Evolutionary conservation across 1,284 basidiomycete genomes (phyloP).

Genomic region (Moniliophthora roreri): DNA sequence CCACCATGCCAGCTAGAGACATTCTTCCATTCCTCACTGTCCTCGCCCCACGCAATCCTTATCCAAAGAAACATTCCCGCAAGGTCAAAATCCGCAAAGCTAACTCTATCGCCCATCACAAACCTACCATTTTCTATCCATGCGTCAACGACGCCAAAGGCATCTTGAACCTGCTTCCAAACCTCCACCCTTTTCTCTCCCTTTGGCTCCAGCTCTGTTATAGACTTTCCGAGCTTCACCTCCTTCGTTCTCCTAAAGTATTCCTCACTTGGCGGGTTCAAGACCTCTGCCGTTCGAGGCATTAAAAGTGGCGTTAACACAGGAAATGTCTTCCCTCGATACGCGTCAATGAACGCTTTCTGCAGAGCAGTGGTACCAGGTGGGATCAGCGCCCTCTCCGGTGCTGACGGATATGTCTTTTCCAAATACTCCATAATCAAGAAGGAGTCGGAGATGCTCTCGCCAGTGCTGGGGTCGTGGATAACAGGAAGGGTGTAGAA

Average conservation of each 20-base stretch:
- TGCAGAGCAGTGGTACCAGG: neutral
- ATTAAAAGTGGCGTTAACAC: slow-evolving; percentile 3
- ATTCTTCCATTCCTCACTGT: slow-evolving; percentile 14
- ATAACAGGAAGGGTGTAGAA: neutral
- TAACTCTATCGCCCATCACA: slow-evolving; percentile 28
- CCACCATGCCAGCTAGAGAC: slow-evolving; percentile 11
- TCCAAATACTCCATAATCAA: slow-evolving; percentile 31
- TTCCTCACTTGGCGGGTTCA: slow-evolving; percentile 27
- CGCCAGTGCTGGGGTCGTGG: neutral
- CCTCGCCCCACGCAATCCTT: slow-evolving; percentile 18
- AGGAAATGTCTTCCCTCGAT: neutral
- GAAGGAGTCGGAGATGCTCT: neutral
- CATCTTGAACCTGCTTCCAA: slow-evolving; percentile 25
- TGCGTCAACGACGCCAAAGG: slow-evolving; percentile 22
- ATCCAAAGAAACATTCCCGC: slow-evolving; percentile 28
- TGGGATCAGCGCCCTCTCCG: slow-evolving; percentile 29
- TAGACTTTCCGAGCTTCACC: slow-evolving; percentile 21
- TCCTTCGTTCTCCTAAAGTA: slow-evolving; percentile 31
- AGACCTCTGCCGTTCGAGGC: neutral
- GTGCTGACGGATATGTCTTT: slow-evolving; percentile 27
- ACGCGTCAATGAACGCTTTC: neutral
- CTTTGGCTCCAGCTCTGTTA: slow-evolving; percentile 30
- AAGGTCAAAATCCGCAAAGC: slow-evolving; percentile 32
- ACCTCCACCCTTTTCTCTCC: slow-evolving; percentile 24
- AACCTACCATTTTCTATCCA: slow-evolving; percentile 18